Conservation (phyloP, 352 stramenopile species). For the Phytophthora kernoviae region DNA sequence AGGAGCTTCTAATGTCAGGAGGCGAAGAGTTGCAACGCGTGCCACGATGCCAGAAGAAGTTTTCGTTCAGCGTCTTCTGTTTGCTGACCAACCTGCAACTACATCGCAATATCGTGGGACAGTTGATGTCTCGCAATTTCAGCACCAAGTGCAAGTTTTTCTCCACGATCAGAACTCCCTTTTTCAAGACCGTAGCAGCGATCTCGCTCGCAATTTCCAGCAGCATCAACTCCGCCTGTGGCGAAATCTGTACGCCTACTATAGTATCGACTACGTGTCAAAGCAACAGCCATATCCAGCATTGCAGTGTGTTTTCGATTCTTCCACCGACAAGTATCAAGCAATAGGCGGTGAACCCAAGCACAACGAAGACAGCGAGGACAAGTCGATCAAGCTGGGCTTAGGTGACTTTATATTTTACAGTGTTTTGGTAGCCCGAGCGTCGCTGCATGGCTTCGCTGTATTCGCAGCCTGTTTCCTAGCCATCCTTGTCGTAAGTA, state of each 20-base stretch:
- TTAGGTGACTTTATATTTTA: conserved; percentile 99
- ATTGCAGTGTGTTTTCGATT: conserved; percentile 23
- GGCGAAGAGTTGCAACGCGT: conserved; percentile 18
- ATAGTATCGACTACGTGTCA: conserved; percentile 37
- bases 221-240: conserved; percentile 43
- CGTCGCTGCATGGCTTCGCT: conserved; percentile 92
- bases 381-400: conserved; percentile 89
- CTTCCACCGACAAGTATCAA: conserved; percentile 26
- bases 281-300: conserved; percentile 40
- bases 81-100: conserved; percentile 1
- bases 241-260: conserved; percentile 55
- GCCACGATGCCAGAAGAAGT: conserved; percentile 21
- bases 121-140: conserved; percentile 24
- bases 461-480: conserved; percentile 93
- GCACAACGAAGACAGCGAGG: conserved; percentile 32
- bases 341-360: conserved; percentile 32
- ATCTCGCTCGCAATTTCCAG: conserved; percentile 40
- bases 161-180: conserved; percentile 46
- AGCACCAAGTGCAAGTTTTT: conserved; percentile 47
- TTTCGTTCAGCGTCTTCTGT: conserved; percentile 28
- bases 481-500: conserved; percentile 87
- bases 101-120: conserved; percentile 3
- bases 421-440: conserved; percentile 94
- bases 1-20: background rate
- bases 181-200: conserved; percentile 28